Base-by-base conservation (phyloP, 1,284 basidiomycete genomes). In the Melampsora americana region DNA sequence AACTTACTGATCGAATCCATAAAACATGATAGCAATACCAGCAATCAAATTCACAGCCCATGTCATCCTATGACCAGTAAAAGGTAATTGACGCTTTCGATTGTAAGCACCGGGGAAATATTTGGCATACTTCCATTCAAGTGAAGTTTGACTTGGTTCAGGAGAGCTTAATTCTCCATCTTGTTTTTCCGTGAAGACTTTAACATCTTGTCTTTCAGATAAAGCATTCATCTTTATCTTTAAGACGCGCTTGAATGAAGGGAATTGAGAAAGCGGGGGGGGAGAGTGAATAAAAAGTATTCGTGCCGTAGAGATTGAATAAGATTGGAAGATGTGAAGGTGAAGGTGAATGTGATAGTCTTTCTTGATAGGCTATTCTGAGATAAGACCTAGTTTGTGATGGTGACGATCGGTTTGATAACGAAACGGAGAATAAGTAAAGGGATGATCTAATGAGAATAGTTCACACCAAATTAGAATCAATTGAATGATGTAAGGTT, bases 21-120 rank as follows among this genome's bases (percentile, higher is more conserved):
- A 74, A 42, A 74, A 74, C 60, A 78, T 76, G 48, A 79, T 79
- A 5, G 78, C 78, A 1, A 79, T 59, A 26, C 78, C 78, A 20
- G 66, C 77, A 32, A 79, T 64, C 16, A 61, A 67, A 30, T 78
- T 74, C 7, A 78, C 46, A 7, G 67, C 76, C 78, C 79, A 78
- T 35, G 73, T 70, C 77, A 79, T 78, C 7, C 39, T 44, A 30
- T 77, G 76, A 42, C 79, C 79, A 26, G 67, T 77, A 11, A 78
- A 62, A 65, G 79, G 79, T 14, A 79, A 39, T 39, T 75, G 75
- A 30, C 71, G 35, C n/a, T 32, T 77, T 5, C 28, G 18, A 18
- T 78, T 77, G 59, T 78, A 78, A 23, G 35, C 76, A 64, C 76
- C 72, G 26, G 72, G 72, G 39, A 74, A 74, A 53, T 59, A 74